Evolutionary conservation across 768 basidiomycete species (phyloP).

Genomic region (Nidularia pulvinata): DNA sequence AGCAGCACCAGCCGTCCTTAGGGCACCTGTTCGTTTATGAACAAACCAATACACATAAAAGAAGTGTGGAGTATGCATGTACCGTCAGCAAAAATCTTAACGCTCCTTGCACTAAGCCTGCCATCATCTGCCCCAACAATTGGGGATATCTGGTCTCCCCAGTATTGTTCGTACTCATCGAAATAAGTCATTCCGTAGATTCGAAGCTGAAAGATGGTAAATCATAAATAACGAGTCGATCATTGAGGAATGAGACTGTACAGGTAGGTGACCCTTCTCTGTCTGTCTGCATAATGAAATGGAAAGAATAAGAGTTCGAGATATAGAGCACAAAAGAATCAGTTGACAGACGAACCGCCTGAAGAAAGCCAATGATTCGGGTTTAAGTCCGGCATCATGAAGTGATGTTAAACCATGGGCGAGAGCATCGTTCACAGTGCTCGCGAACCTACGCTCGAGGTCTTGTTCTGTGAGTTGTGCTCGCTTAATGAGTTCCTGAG

Average conservation of each 20-base stretch:
- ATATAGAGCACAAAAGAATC: neutral
- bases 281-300: slow-evolving; percentile 49
- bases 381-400: slow-evolving; percentile 82
- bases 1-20: slow-evolving; percentile 90
- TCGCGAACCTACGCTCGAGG: slow-evolving; percentile 57
- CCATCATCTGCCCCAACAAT: slow-evolving; percentile 59
- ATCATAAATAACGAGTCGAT: neutral
- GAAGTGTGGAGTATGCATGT: slow-evolving; percentile 5
- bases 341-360: slow-evolving; percentile 39
- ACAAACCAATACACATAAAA: slow-evolving; percentile 1
- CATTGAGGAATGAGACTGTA: slow-evolving; percentile 23
- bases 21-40: slow-evolving; percentile 53
- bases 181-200: slow-evolving; percentile 80
- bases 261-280: slow-evolving; percentile 57
- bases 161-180: slow-evolving; percentile 66
- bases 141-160: slow-evolving; percentile 64
- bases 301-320: slow-evolving; percentile 4
- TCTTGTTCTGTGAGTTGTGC: slow-evolving; percentile 66
- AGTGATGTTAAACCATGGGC: slow-evolving; percentile 77
- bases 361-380: slow-evolving; percentile 74
- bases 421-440: slow-evolving; percentile 68
- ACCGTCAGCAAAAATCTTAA: slow-evolving; percentile 82
- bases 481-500: slow-evolving; percentile 69
- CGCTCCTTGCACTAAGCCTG: slow-evolving; percentile 68
- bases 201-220: slow-evolving; percentile 52